A percentile compares a stretch with the other conserved stretches of the same genome.
Conservation (phyloP, 176 grass and related monocot species). For the Oryza longistaminata region DNA sequence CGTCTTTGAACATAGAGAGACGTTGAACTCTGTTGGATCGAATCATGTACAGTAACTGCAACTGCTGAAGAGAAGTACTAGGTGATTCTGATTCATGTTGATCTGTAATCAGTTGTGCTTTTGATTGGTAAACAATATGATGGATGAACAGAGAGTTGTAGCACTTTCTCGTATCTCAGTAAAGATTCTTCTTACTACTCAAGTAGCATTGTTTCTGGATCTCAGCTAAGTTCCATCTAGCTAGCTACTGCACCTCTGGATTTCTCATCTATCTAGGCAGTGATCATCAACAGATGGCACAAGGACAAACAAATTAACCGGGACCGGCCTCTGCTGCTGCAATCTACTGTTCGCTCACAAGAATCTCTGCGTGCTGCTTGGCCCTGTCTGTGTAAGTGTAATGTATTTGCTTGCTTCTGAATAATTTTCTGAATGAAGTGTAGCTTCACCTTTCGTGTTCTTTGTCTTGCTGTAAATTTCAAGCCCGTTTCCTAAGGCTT, state of each 20-base stretch:
- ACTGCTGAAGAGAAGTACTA: background rate
- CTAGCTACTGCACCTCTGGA: background rate
- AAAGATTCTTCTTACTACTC: background rate
- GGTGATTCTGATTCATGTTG: background rate
- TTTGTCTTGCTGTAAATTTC: background rate
- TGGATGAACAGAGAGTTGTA: background rate
- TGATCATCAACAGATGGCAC: background rate
- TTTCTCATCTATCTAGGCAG: background rate
- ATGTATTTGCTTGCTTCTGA: background rate
- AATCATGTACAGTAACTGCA: background rate
- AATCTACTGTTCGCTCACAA: background rate
- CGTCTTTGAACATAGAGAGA: background rate
- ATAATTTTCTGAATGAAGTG: background rate
- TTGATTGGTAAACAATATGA: background rate
- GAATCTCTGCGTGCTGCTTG: background rate
- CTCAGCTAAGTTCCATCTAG: background rate
- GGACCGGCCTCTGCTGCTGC: background rate
- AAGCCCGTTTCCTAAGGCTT: slow-evolving; percentile 3
- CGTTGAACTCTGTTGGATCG: background rate
- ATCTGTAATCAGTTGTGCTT: background rate
- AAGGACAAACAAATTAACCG: background rate
- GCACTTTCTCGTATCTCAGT: slow-evolving; percentile 7
- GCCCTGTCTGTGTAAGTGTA: background rate
- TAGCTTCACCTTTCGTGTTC: background rate
- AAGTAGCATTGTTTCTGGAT: background rate